phyloP scores from a whole-genome alignment of 768 basidiomycete genomes.

The Mycena vulgaris region DNA sequence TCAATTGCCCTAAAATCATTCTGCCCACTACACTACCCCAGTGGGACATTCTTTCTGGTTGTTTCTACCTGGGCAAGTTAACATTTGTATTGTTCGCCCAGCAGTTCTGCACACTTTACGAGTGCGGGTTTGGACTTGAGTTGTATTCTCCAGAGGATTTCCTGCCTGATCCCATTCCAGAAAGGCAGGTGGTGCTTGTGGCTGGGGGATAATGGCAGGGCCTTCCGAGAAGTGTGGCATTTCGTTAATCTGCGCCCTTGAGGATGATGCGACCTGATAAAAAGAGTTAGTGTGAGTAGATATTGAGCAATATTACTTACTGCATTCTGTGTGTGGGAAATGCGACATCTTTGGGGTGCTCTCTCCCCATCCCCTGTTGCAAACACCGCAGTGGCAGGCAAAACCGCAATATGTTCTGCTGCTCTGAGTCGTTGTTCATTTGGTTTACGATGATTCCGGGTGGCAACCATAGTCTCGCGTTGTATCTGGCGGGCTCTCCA shows the following conservation, averaged over 20 bases:
- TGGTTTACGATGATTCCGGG: not conserved
- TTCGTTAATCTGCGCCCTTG: not conserved
- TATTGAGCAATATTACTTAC: not conserved
- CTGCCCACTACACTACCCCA: too few species aligned
- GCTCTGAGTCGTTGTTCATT: conserved; percentile 3
- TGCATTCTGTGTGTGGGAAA: not conserved
- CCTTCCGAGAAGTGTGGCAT: not conserved
- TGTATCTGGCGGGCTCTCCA: not conserved
- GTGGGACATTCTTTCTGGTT: not conserved
- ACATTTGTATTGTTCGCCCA: not conserved
- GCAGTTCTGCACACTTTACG: not conserved
- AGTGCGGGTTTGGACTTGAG: not conserved
- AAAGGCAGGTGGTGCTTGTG: not conserved
- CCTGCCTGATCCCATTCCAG: not conserved
- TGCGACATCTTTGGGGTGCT: not conserved
- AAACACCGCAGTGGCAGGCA: not conserved
- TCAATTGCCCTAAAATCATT: too few species aligned
- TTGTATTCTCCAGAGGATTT: not conserved
- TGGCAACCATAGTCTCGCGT: conserved; percentile 1
- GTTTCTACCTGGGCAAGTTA: not conserved
- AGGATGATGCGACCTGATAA: not conserved
- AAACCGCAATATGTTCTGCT: not conserved
- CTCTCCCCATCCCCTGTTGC: not conserved
- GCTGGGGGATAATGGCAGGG: not conserved
- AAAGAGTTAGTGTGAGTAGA: not conserved